Evolutionary conservation across 179 eudicot genomes (phyloP).

Genomic region (Spergularia azorica): DNA sequence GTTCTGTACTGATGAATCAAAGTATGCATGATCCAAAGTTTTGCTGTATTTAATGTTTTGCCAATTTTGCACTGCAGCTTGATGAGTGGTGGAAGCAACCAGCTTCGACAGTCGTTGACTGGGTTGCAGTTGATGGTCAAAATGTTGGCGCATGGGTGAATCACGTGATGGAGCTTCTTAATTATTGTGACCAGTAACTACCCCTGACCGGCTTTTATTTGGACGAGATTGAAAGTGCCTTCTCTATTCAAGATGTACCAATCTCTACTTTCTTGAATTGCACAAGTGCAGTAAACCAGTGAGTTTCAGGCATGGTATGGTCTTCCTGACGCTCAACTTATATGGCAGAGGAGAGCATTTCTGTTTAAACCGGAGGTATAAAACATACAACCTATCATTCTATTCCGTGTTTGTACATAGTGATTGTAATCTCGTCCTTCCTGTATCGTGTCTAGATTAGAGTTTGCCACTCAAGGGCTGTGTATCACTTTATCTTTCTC

Average conservation of each 20-base stretch:
- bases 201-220: constrained; percentile 28
- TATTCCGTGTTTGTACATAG: constrained; percentile 24
- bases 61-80: constrained; percentile 52
- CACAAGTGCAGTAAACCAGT: not conserved
- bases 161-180: constrained; percentile 85
- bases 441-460: constrained; percentile 17
- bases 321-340: not conserved
- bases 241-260: not conserved
- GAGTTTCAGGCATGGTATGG: no score
- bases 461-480: constrained; percentile 30
- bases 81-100: constrained; percentile 99
- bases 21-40: not conserved
- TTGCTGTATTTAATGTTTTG: constrained; percentile 2
- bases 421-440: constrained; percentile 16
- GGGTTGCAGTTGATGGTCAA: constrained; percentile 92
- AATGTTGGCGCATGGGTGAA: constrained; percentile 91
- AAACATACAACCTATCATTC: not conserved
- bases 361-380: constrained; percentile 17
- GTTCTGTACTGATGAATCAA: not conserved
- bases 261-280: constrained; percentile 8
- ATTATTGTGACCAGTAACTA: constrained; percentile 77
- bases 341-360: constrained; percentile 7
- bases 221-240: not conserved
- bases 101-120: constrained; percentile 87
- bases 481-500: constrained; percentile 18